phyloP scores from a whole-genome alignment of 2,329 filamentous ascomycete species.

The Pseudocercospora cruenta region DNA sequence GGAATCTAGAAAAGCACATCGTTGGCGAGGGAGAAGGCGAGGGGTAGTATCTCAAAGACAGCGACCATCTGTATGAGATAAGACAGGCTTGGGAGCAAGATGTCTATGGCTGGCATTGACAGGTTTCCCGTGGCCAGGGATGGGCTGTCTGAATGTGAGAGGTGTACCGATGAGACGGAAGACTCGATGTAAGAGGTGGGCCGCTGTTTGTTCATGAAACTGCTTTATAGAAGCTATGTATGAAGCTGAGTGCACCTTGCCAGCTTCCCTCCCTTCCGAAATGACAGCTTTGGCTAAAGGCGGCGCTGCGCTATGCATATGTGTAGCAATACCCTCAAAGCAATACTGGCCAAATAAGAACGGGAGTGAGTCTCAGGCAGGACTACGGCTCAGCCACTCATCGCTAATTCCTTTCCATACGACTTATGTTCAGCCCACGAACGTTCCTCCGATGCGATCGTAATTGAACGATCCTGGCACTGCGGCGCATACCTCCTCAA shows the following conservation, averaged over 20 bases:
- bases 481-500: neutral
- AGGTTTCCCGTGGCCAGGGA: neutral
- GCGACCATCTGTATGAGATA: neutral
- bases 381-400: too few relatives aligned
- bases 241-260: neutral
- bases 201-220: neutral
- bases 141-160: neutral
- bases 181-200: neutral
- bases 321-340: neutral
- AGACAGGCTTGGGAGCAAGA: neutral
- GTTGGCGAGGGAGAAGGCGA: conserved; percentile 4
- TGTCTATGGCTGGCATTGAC: neutral
- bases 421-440: too few relatives aligned
- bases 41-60: neutral
- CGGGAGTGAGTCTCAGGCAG: too few relatives aligned
- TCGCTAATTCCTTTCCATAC: too few relatives aligned
- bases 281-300: neutral
- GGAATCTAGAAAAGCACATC: conserved; percentile 35
- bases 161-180: neutral
- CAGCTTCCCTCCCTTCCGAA: neutral
- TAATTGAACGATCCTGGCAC: too few relatives aligned
- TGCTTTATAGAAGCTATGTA: neutral
- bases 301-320: neutral
- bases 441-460: too few relatives aligned
- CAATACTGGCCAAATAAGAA: too few relatives aligned